phyloP scores from a whole-genome alignment of 2,329 filamentous ascomycete genomes.

The Fragosphaeria purpurea region DNA sequence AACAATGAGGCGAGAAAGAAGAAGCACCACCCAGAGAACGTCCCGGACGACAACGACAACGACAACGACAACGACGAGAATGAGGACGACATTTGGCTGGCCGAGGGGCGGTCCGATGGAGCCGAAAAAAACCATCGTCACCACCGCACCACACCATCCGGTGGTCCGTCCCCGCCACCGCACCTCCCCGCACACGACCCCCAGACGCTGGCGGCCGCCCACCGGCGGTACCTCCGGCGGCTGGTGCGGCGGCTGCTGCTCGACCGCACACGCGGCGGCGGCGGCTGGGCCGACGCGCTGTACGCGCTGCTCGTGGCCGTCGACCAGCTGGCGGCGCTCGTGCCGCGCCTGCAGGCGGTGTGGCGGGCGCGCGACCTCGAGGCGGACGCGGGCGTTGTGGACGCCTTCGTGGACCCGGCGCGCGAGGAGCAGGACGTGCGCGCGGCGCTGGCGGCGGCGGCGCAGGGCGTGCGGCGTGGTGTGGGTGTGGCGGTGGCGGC shows the following conservation, averaged over 20 bases:
- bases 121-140: constrained; percentile 9
- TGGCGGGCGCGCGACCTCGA: constrained; percentile 75
- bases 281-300: constrained; percentile 58
- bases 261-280: constrained; percentile 43
- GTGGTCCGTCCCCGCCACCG: neutral
- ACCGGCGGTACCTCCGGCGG: constrained; percentile 63
- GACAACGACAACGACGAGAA: constrained; percentile 17
- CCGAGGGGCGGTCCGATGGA: constrained; percentile 6
- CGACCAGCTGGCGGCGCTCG: constrained; percentile 72
- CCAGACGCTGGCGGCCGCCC: constrained; percentile 71
- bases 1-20: neutral
- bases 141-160: constrained; percentile 8
- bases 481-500: constrained; percentile 57
- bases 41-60: neutral
- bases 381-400: constrained; percentile 70
- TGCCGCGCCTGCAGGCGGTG: constrained; percentile 64
- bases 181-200: constrained; percentile 48
- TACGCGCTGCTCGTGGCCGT: constrained; percentile 60
- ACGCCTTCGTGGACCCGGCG: constrained; percentile 59
- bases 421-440: constrained; percentile 63
- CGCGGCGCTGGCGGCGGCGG: constrained; percentile 52
- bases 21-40: no score
- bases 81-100: constrained; percentile 33
- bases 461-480: constrained; percentile 54
- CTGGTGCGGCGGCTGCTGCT: constrained; percentile 59